phyloP scores from a whole-genome alignment of 495 filamentous ascomycete genomes.

The Amorphotheca resinae region DNA sequence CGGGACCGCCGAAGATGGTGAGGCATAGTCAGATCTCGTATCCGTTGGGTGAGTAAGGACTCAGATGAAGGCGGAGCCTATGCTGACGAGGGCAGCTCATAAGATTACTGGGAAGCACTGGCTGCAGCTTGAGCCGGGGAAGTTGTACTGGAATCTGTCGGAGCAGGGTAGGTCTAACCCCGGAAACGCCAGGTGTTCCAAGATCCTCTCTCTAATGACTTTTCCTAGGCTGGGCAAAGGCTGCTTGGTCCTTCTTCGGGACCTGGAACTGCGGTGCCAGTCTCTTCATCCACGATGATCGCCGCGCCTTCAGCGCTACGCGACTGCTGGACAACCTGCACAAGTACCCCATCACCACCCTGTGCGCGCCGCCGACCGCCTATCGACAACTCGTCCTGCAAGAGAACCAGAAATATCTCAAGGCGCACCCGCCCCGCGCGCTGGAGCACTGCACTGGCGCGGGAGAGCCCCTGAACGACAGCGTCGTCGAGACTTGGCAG shows the following conservation, averaged over 20 bases:
- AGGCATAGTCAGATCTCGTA: conserved; percentile 6
- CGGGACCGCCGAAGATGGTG: conserved; percentile 9
- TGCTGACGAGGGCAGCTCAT: background rate
- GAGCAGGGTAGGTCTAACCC: conserved; percentile 7
- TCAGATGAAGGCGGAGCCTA: background rate
- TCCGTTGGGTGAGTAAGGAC: background rate
- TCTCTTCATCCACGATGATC: conserved; percentile 9
- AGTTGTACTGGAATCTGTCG: conserved; percentile 5
- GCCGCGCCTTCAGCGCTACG: background rate
- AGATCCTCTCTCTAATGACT: background rate
- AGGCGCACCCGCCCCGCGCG: background rate
- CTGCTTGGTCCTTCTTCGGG: conserved; percentile 10
- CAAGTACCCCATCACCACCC: conserved; percentile 3
- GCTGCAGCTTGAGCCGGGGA: conserved; percentile 4
- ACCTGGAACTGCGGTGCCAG: conserved; percentile 8
- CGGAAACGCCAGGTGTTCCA: background rate
- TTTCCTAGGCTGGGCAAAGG: conserved; percentile 6
- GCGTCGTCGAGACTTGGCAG: background rate
- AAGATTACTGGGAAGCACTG: conserved; percentile 4
- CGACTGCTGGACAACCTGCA: background rate
- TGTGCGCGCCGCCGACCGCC: conserved; percentile 3
- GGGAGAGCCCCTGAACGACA: conserved; percentile 6
- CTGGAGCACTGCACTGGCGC: conserved; percentile 2
- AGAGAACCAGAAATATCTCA: background rate
- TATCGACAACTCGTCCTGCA: conserved; percentile 6